phyloP scores from a whole-genome alignment of 768 basidiomycete species.

The Rhizopogon vesiculosus region DNA sequence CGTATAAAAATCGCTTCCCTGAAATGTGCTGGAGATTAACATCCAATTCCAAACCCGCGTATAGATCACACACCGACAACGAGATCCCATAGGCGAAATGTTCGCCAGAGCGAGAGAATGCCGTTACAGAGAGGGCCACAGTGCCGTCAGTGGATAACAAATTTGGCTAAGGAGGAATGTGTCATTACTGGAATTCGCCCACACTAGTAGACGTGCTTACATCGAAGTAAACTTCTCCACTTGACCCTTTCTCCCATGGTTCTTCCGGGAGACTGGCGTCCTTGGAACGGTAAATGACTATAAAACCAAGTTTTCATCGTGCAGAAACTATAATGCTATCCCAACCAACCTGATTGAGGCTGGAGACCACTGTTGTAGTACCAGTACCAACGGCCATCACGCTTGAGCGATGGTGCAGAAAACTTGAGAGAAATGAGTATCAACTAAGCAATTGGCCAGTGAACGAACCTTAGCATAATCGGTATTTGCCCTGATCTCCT shows the following conservation, averaged over 20 bases:
- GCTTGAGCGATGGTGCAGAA: conserved; percentile 52
- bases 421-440: conserved; percentile 39
- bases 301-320: not conserved
- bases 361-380: conserved; percentile 75
- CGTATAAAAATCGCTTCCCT: conserved; percentile 75
- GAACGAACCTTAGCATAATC: conserved; percentile 43
- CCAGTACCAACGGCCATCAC: conserved; percentile 80
- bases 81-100: conserved; percentile 78
- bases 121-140: conserved; percentile 50
- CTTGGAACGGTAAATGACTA: conserved; percentile 61
- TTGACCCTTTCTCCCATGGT: conserved; percentile 35
- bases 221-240: conserved; percentile 77
- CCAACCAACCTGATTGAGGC: conserved; percentile 44
- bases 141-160: conserved; percentile 69
- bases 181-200: not conserved
- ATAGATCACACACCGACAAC: conserved; percentile 46
- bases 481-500: conserved; percentile 50
- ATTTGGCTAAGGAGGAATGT: conserved; percentile 48
- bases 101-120: conserved; percentile 64
- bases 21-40: conserved; percentile 1
- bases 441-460: not conserved
- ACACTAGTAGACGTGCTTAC: conserved; percentile 25
- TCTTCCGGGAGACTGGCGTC: conserved; percentile 51
- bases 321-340: not conserved
- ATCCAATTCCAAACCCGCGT: not conserved